Conservation (phyloP, 371 early-diverging fungal species). For the Dinochytrium kinnereticum region DNA sequence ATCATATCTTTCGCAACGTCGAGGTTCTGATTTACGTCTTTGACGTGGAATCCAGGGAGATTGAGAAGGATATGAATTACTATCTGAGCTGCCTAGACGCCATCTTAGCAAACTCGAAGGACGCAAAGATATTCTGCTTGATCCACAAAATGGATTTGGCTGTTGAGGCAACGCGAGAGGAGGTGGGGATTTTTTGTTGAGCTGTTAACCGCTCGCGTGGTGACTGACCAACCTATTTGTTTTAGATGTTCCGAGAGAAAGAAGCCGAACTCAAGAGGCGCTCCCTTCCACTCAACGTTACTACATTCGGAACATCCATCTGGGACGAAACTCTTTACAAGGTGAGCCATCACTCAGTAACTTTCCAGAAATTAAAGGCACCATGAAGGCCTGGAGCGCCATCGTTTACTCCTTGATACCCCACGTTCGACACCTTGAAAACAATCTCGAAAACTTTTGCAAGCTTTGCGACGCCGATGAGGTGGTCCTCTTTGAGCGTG, state of each 20-base stretch:
- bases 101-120: slow-evolving; percentile 78
- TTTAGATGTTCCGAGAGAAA: slow-evolving; percentile 71
- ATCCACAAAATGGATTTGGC: slow-evolving; percentile 98
- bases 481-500: slow-evolving; percentile 90
- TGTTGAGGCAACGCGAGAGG: slow-evolving; percentile 73
- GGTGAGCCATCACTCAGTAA: slow-evolving; percentile 45
- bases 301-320: slow-evolving; percentile 87
- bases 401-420: slow-evolving; percentile 95
- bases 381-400: slow-evolving; percentile 86
- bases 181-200: slow-evolving; percentile 45
- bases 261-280: slow-evolving; percentile 71
- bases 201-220: neutral
- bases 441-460: slow-evolving; percentile 78
- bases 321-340: slow-evolving; percentile 96
- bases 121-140: slow-evolving; percentile 92
- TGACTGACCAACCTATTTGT: neutral
- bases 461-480: slow-evolving; percentile 89
- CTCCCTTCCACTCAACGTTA: slow-evolving; percentile 74
- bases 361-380: neutral
- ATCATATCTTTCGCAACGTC: slow-evolving; percentile 96
- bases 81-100: slow-evolving; percentile 90
- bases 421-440: slow-evolving; percentile 81
- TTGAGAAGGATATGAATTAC: slow-evolving; percentile 88
- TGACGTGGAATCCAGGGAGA: slow-evolving; percentile 92
- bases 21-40: slow-evolving; percentile 97